phyloP scores from a whole-genome alignment of 1,284 basidiomycete genomes.

The Cryptococcus sp. region DNA sequence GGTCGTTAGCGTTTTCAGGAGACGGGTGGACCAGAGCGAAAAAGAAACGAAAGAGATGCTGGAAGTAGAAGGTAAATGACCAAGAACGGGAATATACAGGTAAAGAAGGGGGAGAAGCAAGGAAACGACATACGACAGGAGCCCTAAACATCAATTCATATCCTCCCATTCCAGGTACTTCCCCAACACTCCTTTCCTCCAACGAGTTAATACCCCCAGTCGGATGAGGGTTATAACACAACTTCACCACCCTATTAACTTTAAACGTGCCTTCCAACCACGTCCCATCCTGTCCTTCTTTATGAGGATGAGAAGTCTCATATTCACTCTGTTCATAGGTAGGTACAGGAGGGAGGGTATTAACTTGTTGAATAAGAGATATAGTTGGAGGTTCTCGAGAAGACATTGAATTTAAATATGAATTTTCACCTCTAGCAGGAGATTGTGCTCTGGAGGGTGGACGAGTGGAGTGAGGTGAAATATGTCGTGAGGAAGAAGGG shows the following conservation, averaged over 20 bases:
- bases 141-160: constrained; percentile 8
- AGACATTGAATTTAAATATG: background rate
- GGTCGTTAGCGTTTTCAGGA: constrained; percentile 1
- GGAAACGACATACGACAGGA: constrained; percentile 8
- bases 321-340: background rate
- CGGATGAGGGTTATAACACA: constrained; percentile 28
- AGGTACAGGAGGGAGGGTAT: background rate
- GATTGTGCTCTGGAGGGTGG: background rate
- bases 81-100: too few relatives aligned
- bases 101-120: too few relatives aligned
- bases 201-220: constrained; percentile 18
- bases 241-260: constrained; percentile 13
- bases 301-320: background rate
- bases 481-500: background rate
- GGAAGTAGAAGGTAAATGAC: too few relatives aligned
- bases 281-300: background rate
- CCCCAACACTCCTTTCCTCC: constrained; percentile 10
- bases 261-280: constrained; percentile 24
- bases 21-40: too few relatives aligned
- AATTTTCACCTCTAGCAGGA: background rate
- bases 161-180: constrained; percentile 5
- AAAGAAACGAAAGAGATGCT: too few relatives aligned
- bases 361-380: background rate
- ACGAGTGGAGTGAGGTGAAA: background rate
- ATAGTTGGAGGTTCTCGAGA: background rate